Evolutionary conservation across 139 green algal species (phyloP).

Genomic region (Gonium pectorale): DNA sequence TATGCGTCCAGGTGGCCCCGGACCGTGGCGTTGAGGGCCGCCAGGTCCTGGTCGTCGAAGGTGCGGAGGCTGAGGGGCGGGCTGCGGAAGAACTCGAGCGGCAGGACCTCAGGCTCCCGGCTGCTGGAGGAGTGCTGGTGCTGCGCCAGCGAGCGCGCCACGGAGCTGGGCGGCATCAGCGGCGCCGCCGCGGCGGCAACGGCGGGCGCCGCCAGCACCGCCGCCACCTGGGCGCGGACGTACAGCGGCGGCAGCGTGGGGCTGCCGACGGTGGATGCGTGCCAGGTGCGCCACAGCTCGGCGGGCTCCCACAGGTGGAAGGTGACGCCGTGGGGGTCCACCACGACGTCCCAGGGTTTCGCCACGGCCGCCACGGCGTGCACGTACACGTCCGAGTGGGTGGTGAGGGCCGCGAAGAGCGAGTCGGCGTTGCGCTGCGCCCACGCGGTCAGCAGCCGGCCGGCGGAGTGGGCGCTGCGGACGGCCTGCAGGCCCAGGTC

Average conservation of each 20-base stretch:
- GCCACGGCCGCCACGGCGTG: slow-evolving; percentile 2
- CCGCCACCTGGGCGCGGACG: slow-evolving; percentile 41
- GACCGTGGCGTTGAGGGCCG: neutral
- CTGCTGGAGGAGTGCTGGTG: too few relatives aligned
- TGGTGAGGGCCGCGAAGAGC: slow-evolving; percentile 40
- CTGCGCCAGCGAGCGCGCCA: slow-evolving; percentile 12
- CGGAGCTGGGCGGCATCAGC: neutral
- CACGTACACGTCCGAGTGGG: slow-evolving; percentile 50
- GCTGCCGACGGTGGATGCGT: neutral
- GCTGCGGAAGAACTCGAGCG: slow-evolving; percentile 30
- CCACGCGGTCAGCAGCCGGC: slow-evolving; percentile 37
- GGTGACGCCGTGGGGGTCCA: slow-evolving; percentile 31
- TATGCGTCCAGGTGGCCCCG: slow-evolving; percentile 5
- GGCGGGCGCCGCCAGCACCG: too few relatives aligned
- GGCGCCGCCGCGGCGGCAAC: too few relatives aligned
- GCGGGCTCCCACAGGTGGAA: slow-evolving; percentile 27
- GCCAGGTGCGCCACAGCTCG: slow-evolving; percentile 10
- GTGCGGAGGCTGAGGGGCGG: slow-evolving; percentile 17
- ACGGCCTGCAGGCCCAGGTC: slow-evolving; percentile 15
- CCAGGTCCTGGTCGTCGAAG: slow-evolving; percentile 14
- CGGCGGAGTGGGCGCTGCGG: slow-evolving; percentile 3
- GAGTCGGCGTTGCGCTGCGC: neutral
- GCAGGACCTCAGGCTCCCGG: neutral
- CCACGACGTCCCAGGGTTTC: slow-evolving; percentile 12
- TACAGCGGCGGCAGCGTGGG: slow-evolving; percentile 13